Evolutionary conservation across 2,329 filamentous ascomycete genomes (phyloP).

Genomic region (Fusarium acutatum): DNA sequence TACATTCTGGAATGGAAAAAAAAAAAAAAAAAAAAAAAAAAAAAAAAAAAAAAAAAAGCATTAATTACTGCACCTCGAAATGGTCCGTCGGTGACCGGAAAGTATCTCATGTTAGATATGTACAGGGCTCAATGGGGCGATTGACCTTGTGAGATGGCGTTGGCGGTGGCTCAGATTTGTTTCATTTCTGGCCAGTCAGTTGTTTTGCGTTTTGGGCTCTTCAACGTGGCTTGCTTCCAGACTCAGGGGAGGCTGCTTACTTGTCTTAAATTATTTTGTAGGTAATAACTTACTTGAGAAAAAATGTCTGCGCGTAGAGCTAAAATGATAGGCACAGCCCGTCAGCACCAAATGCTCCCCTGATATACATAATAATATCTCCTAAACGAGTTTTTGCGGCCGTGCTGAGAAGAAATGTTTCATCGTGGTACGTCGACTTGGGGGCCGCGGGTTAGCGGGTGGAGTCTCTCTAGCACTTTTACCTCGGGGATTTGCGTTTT

Average conservation of each 20-base stretch:
- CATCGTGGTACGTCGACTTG: conserved; percentile 14
- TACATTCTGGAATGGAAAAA: too few relatives aligned
- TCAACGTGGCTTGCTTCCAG: not conserved
- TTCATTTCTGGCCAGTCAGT: conserved; percentile 14
- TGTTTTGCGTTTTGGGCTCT: conserved; percentile 11
- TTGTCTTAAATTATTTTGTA: not conserved
- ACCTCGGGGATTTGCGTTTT: not conserved
- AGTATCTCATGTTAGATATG: not conserved
- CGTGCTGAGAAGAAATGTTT: conserved; percentile 14
- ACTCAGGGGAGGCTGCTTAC: conserved; percentile 1
- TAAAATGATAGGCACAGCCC: not conserved
- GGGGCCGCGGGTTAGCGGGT: not conserved
- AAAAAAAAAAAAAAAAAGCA: not conserved
- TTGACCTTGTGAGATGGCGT: not conserved
- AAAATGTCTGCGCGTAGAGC: not conserved
- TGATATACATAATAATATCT: not conserved
- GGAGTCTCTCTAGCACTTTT: not conserved
- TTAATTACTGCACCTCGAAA: not conserved
- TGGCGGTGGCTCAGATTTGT: not conserved
- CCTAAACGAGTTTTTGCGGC: conserved; percentile 1
- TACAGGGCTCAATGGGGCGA: not conserved
- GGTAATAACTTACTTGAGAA: not conserved
- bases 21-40: too few relatives aligned
- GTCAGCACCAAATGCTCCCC: not conserved
- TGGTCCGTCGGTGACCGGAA: not conserved